These are phyloP conservation scores for Collybia mongolica DNA, from an alignment of 768 basidiomycete species.

Conservation along the genomic window DNA sequence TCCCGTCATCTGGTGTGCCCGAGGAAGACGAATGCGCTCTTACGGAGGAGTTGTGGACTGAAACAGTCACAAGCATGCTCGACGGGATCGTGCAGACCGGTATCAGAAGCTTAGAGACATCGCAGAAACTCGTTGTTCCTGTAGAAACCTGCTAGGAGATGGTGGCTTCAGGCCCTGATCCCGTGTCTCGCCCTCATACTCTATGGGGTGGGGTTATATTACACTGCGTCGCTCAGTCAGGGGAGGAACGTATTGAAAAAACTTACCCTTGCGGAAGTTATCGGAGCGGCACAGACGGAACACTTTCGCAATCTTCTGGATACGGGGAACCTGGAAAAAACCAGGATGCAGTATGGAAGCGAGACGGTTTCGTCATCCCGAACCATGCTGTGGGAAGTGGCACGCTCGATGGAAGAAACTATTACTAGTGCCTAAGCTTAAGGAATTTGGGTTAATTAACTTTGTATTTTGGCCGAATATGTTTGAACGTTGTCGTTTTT, in stretches of 20 bases:
- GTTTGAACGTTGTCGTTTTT: too few relatives aligned
- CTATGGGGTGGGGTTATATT: slow-evolving; percentile 7
- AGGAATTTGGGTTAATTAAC: too few relatives aligned
- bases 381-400: too few relatives aligned
- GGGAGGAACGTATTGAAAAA: slow-evolving; percentile 4
- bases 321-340: slow-evolving; percentile 3
- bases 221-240: slow-evolving; percentile 5
- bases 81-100: slow-evolving; percentile 19
- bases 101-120: slow-evolving; percentile 1
- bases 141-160: slow-evolving; percentile 8
- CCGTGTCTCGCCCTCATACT: slow-evolving; percentile 10
- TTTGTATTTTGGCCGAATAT: too few relatives aligned
- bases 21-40: too few relatives aligned
- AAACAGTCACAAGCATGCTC: slow-evolving; percentile 7
- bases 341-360: slow-evolving; percentile 1
- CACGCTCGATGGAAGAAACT: slow-evolving; percentile 28
- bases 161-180: slow-evolving; percentile 17
- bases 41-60: too few relatives aligned
- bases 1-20: neutral
- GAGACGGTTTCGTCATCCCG: too few relatives aligned
- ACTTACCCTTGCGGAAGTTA: slow-evolving; percentile 5
- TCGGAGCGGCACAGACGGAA: slow-evolving; percentile 9
- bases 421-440: too few relatives aligned
- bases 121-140: slow-evolving; percentile 9
- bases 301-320: slow-evolving; percentile 8